Evolutionary conservation across 108 stramenopile genomes (phyloP), one percentile per base, ranked within the genome.

Genomic region (Nitzschia putrida): DNA sequence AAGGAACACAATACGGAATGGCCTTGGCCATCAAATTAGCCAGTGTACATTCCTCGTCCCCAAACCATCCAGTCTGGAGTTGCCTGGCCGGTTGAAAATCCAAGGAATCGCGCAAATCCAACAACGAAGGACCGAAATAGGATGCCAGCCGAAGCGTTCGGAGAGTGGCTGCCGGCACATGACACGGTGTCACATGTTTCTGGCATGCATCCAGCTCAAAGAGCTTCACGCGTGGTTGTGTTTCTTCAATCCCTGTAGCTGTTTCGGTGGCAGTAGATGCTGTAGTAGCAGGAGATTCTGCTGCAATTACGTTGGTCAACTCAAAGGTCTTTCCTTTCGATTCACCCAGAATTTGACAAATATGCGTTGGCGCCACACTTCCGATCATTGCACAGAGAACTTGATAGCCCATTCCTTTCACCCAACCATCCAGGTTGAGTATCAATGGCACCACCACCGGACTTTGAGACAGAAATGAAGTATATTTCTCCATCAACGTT

Each of bases 361-460:
- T 78, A 69, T 95, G 90, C 5, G 83, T 76, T 24, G 92, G 91
- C 24, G 64, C 68, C 10, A 74, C 37, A 34, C 47, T 61, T 12
- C 80, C 75, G 8, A 95, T 69, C 13, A 97, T 59, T 11, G 94
- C 73, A 16, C 83, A 76, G 41, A 97, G 67, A 51, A 97, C 83
- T 61, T 97, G 81, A 55, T 65, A 82, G 7, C 96, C 96, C 55
- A 97, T 76, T 8, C 92, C 92, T 70, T 94, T 92, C 21, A 95
- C 88, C 94, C 95, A 97, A 52, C 96, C 96, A 71, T 95, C 96
- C n/a, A 91, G 85, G 66, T 97, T 97, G 57, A 97, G 74, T 42
- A 97, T 42, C 10, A 97, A 73, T 22, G 94, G 93, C 21, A 84
- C 55, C 10, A 60, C 23, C 43, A 55, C 37, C 12, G 41, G 14